Evolutionary conservation across 2,329 filamentous ascomycete species (phyloP), one percentile per base, ranked within the genome.

Genomic region (Rosellinia necatrix): DNA sequence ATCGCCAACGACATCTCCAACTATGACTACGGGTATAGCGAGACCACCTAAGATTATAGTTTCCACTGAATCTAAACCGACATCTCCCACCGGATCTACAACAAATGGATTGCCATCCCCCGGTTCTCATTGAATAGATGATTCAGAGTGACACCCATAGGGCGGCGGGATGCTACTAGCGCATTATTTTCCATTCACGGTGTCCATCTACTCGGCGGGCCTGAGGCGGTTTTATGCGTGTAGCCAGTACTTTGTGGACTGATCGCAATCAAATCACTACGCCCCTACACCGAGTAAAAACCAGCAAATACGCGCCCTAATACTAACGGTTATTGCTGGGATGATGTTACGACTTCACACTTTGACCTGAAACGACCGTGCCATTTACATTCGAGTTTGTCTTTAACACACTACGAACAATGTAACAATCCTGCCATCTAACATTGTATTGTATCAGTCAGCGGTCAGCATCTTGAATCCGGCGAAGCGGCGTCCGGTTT

Each of bases 11-110:
- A 10, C 29, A 34, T 34, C 46, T 42, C 48, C 55, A 19, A 56
- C 43, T 8, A 61, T 59, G 27, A 42, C 51, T 32, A 12, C 40
- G 27, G 27, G 57, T 30, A 27, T 43, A 19, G 12, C 52, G 40
- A 24, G 59, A 49, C 41, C 64, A 54, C 66, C 66, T 6, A 53
- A 43, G 3, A 68, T 68, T 41, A 56, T 68, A 1, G 58, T 68
- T 37, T 68, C 64, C 3, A 44, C 58, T 15, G 66, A 66, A 12
- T 56, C 61, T 10, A 61, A 65, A 27, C 53, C 58, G 2, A 43
- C 58, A 24, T 42, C 30, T 6, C 25, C 34, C 1, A 21, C 41
- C 13, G 25, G 37, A 35, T 17, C 46, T 12, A 50, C 42, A 5
- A 25, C n/a, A 27, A 37, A 35, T 19, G 19, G 29, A 6, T 21